These are phyloP conservation scores for Elongisporangium undulatum DNA, from an alignment of 352 stramenopile genomes.

Conservation along the genomic window DNA sequence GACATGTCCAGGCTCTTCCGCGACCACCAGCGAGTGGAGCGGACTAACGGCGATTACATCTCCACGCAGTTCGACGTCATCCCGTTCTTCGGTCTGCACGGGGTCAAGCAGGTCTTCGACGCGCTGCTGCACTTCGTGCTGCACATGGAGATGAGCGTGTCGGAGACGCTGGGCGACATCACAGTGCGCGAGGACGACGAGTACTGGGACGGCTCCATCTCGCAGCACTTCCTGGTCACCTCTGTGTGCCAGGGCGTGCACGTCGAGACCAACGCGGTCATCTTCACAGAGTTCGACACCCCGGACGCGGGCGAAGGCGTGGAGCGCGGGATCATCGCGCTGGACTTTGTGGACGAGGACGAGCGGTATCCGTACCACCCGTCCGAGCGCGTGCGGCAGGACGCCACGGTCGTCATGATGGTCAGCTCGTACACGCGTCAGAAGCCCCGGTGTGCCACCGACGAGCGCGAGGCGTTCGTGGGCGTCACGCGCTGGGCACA, in stretches of 20 bases:
- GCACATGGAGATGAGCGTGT: slow-evolving; percentile 52
- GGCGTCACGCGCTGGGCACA: slow-evolving; percentile 26
- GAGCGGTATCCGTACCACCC: slow-evolving; percentile 26
- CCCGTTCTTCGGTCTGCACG: slow-evolving; percentile 22
- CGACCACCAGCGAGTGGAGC: slow-evolving; percentile 32
- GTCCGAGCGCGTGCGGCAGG: slow-evolving; percentile 22
- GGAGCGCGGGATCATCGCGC: slow-evolving; percentile 26
- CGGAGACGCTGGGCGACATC: slow-evolving; percentile 37
- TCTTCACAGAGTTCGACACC: slow-evolving; percentile 30
- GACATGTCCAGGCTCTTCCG: slow-evolving; percentile 24
- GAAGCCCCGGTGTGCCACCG: not conserved
- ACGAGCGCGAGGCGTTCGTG: slow-evolving; percentile 13
- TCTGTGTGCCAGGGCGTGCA: slow-evolving; percentile 22
- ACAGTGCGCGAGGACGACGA: slow-evolving; percentile 49
- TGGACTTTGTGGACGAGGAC: slow-evolving; percentile 42
- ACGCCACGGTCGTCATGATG: slow-evolving; percentile 29
- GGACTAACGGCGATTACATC: slow-evolving; percentile 24
- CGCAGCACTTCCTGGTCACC: slow-evolving; percentile 34
- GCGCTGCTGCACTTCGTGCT: slow-evolving; percentile 38
- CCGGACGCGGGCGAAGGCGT: slow-evolving; percentile 10
- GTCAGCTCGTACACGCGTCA: slow-evolving; percentile 16
- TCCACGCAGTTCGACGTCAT: slow-evolving; percentile 39
- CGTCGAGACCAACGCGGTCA: slow-evolving; percentile 39
- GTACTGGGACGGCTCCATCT: slow-evolving; percentile 27
- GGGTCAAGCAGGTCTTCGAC: slow-evolving; percentile 36